A percentile compares a stretch with the other conserved stretches of the same genome.
These are phyloP conservation scores for Leccinum idahoense DNA, from an alignment of 1,284 basidiomycete species.

Conservation along the genomic window DNA sequence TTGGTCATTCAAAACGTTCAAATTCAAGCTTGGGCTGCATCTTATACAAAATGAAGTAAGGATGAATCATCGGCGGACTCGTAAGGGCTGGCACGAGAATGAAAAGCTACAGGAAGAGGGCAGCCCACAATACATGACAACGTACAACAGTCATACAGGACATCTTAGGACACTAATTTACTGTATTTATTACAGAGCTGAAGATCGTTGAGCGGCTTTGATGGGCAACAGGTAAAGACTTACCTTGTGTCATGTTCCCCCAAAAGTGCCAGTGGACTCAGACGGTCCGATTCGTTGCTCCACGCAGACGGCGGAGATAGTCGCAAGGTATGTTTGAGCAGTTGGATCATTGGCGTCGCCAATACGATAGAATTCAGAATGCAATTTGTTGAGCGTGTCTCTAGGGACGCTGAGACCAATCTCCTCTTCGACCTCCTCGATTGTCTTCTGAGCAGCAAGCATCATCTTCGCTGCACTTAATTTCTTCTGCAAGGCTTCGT, in stretches of 20 bases:
- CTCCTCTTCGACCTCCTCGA: slow-evolving; percentile 2
- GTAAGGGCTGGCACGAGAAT: not conserved
- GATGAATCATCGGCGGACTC: not conserved
- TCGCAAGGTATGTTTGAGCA: not conserved
- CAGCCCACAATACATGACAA: not conserved
- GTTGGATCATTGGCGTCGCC: not conserved
- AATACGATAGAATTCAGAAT: slow-evolving; percentile 1
- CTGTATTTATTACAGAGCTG: not conserved
- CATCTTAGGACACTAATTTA: not conserved
- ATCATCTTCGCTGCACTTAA: slow-evolving; percentile 1
- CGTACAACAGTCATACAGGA: not conserved
- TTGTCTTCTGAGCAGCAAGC: slow-evolving; percentile 1
- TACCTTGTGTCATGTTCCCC: not conserved
- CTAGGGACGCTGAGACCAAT: not conserved
- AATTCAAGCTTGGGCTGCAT: not conserved
- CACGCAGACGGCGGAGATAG: not conserved
- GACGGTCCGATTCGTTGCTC: not conserved
- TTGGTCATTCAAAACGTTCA: not conserved
- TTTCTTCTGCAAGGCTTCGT: slow-evolving; percentile 2
- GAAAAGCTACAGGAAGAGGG: not conserved
- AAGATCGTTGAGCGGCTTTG: not conserved
- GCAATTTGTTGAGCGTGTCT: not conserved
- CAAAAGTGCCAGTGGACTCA: not conserved
- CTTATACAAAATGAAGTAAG: not conserved
- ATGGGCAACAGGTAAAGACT: not conserved